A percentile compares a stretch with the other conserved stretches of the same genome.
Evolutionary conservation across 2,329 filamentous ascomycete species (phyloP).

Genomic region (Epichloe baconii): DNA sequence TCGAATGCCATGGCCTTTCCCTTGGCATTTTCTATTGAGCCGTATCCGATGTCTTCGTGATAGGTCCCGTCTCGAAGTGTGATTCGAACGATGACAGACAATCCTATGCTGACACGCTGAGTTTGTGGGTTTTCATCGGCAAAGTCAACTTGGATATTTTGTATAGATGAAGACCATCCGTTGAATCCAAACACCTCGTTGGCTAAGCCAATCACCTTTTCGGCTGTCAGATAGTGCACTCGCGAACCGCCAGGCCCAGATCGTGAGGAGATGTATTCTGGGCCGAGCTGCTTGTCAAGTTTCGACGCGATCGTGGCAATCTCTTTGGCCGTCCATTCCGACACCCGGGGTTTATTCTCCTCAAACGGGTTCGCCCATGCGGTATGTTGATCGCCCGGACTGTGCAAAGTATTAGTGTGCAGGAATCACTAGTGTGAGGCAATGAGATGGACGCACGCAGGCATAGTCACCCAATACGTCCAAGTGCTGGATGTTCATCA

Average conservation of each 20-base stretch:
- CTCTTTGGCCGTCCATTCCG: conserved; percentile 76
- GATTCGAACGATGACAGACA: conserved; percentile 83
- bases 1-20: conserved; percentile 93
- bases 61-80: conserved; percentile 89
- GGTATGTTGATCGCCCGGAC: conserved; percentile 53
- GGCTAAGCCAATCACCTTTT: conserved; percentile 90
- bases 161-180: conserved; percentile 93
- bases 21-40: conserved; percentile 90
- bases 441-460: conserved; percentile 25
- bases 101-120: conserved; percentile 66
- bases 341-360: conserved; percentile 53
- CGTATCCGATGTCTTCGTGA: conserved; percentile 95
- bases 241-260: conserved; percentile 71
- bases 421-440: conserved; percentile 1
- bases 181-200: conserved; percentile 97
- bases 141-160: conserved; percentile 90
- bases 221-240: conserved; percentile 88
- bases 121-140: conserved; percentile 75
- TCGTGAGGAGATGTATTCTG: conserved; percentile 86
- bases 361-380: conserved; percentile 66
- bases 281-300: conserved; percentile 85
- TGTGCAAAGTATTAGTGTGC: conserved; percentile 21
- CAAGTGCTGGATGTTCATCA: neutral
- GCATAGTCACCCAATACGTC: conserved; percentile 19
- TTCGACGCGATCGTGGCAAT: conserved; percentile 78